Evolutionary conservation across 2,329 filamentous ascomycete species (phyloP).

Genomic region (Aspergillus clavatus): DNA sequence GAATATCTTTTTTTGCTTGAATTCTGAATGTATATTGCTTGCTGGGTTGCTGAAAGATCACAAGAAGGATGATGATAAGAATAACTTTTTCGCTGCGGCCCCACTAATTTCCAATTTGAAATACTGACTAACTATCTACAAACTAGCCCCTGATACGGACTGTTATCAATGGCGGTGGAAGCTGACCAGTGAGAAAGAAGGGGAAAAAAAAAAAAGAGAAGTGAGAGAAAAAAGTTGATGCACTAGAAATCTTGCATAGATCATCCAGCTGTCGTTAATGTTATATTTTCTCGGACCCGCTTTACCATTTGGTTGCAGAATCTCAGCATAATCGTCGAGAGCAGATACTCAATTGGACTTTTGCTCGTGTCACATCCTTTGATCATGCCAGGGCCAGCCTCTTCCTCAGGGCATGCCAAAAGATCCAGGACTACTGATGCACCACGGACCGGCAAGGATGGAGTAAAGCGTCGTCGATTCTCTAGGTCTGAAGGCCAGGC

Average conservation of each 20-base stretch:
- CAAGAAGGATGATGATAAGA: not conserved
- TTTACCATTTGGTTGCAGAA: not conserved
- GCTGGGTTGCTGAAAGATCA: not conserved
- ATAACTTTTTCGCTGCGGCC: not conserved
- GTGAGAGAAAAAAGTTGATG: not conserved
- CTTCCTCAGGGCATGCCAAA: constrained; percentile 24
- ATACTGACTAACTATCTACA: not conserved
- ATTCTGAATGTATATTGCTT: no score
- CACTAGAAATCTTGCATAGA: not conserved
- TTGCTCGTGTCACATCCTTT: no score
- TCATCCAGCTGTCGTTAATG: no score
- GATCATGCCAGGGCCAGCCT: constrained; percentile 11
- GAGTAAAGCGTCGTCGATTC: constrained; percentile 29
- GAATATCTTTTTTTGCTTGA: no score
- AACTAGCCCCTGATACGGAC: not conserved
- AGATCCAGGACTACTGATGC: constrained; percentile 28
- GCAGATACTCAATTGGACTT: no score
- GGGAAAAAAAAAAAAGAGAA: not conserved
- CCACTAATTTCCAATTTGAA: not conserved
- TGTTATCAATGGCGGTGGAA: not conserved
- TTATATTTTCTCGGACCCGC: not conserved
- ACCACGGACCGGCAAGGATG: constrained; percentile 20
- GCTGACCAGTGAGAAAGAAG: no score
- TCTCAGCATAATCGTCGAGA: not conserved
- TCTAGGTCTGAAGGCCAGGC: constrained; percentile 17